Base-by-base conservation (phyloP, 345 rosid genomes). In the Noccaea bulbosa region DNA sequence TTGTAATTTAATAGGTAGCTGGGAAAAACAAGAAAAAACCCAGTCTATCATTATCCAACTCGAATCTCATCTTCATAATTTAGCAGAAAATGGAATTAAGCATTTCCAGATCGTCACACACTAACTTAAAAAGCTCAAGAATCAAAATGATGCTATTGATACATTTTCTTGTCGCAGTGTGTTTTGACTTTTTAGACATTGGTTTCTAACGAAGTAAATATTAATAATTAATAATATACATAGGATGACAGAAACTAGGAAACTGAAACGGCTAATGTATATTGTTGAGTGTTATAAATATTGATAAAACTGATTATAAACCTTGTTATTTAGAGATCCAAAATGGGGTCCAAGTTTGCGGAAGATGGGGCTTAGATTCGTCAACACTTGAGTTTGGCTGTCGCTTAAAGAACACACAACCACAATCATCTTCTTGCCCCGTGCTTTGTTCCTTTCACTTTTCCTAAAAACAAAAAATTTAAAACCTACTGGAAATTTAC, bases 11-110 rank as follows among this genome's bases (percentile, higher is more conserved):
- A 51, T 34, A 16, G 47, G 66, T 63, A 67, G 70, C 76, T 68
- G 84, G 84, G 84, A 78, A 71, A 54, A 62, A 46, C 50, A 30
- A 52, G 3, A 27, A 67, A 27, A 67, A 65, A 75, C 69, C 79
- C 77, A 74, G 71, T 78, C 57, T 35, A 59, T 27, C 59, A 30
- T 74, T 56, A 44, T 61, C 49, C 41, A 15, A 30, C 4, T 52
- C 47, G 9, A 71, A 62, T 71, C 30, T 41, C 20, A 52, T 43
- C 33, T 17, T 47, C 16, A 39, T 46, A 48, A 16, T 48, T 20
- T 43, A 3, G 59, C 35, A 50, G 40, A 53, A 50, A 50, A 53
- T 27, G 41, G 11, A 41, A 2, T 39, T 24, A 22, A 9, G 44
- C 44, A 33, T 16, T 20, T 12, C 16, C 48, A 6, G 7, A 40